These are phyloP conservation scores for Auricularia auricula-judae DNA, from an alignment of 768 basidiomycete species.

Conservation along the genomic window DNA sequence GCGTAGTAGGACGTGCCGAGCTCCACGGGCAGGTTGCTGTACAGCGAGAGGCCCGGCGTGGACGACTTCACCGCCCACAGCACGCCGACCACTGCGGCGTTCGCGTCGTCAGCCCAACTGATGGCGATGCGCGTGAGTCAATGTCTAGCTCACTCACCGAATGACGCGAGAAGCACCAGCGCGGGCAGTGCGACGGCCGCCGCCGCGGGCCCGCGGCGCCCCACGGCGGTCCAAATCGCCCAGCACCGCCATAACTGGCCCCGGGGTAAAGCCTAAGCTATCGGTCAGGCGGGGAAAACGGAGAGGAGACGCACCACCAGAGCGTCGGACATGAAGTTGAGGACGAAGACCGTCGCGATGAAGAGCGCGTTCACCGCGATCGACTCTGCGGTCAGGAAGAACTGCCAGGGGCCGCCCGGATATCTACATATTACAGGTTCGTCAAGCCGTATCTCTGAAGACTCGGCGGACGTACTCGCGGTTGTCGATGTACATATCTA, in stretches of 20 bases:
- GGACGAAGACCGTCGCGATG: background rate
- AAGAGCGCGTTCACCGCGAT: background rate
- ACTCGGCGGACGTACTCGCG: conserved; percentile 9
- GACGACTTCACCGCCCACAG: background rate
- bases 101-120: too few relatives aligned
- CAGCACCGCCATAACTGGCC: background rate
- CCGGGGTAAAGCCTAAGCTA: background rate
- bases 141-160: too few relatives aligned
- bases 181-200: background rate
- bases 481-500: conserved; percentile 11
- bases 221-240: background rate
- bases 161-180: background rate
- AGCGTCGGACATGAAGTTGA: background rate
- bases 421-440: too few relatives aligned
- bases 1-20: conserved; percentile 32
- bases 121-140: too few relatives aligned
- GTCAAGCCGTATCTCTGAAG: too few relatives aligned
- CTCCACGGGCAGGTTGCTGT: conserved; percentile 17
- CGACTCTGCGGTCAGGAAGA: background rate
- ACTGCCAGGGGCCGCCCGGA: background rate
- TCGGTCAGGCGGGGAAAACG: background rate
- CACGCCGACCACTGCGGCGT: background rate
- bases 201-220: too few relatives aligned
- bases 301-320: background rate
- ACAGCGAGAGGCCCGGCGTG: background rate